A percentile compares a stretch with the other conserved stretches of the same genome.
Evolutionary conservation across 495 filamentous ascomycete species (phyloP).

Genomic region (Aspergillus saccharolyticus): DNA sequence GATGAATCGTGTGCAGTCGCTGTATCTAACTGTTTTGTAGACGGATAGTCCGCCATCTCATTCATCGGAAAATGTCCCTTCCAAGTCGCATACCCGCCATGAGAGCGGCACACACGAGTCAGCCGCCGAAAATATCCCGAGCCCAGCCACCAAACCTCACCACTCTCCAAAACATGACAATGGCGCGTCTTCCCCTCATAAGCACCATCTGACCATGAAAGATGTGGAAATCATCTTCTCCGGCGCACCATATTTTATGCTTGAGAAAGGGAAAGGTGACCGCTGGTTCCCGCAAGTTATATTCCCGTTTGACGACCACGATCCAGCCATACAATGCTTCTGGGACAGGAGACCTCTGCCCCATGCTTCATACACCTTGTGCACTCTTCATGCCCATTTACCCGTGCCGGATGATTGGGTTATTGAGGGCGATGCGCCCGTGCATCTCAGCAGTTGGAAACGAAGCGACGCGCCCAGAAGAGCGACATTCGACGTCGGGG

Average conservation of each 20-base stretch:
- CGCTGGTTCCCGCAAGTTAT: constrained; percentile 58
- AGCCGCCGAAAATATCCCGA: background rate
- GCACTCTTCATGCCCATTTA: constrained; percentile 44
- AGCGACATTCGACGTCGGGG: constrained; percentile 54
- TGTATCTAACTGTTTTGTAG: background rate
- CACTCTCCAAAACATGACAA: background rate
- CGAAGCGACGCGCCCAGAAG: constrained; percentile 28
- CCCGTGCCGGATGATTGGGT: constrained; percentile 37
- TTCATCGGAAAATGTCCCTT: background rate
- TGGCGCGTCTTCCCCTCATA: background rate
- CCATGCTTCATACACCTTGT: constrained; percentile 44
- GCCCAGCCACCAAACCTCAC: background rate
- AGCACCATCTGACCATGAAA: constrained; percentile 43
- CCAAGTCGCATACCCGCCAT: background rate
- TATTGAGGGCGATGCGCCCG: constrained; percentile 28
- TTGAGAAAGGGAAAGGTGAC: constrained; percentile 47
- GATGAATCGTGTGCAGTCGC: background rate
- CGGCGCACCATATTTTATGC: constrained; percentile 69
- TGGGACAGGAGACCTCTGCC: constrained; percentile 49
- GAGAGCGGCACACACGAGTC: constrained; percentile 3
- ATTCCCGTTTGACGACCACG: constrained; percentile 63
- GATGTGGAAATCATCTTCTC: constrained; percentile 69
- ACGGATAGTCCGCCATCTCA: background rate
- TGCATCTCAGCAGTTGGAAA: constrained; percentile 24
- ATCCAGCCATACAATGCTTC: constrained; percentile 55